Percentiles rank a stretch among this genome's conserved stretches.
phyloP scores from a whole-genome alignment of 768 basidiomycete genomes.

The Bullera alba region DNA sequence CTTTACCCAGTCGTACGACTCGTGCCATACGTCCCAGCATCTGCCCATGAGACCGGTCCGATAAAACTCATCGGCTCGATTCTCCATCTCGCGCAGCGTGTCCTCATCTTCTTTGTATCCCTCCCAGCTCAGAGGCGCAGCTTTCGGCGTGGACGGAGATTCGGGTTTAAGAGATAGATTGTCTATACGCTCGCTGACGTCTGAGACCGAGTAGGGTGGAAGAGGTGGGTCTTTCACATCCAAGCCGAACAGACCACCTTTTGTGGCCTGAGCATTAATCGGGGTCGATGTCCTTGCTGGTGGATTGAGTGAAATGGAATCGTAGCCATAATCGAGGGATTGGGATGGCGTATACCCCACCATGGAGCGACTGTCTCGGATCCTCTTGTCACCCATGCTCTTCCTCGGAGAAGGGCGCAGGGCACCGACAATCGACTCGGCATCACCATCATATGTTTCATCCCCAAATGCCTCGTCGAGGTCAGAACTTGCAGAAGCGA shows the following conservation, averaged over 20 bases:
- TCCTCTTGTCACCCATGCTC: constrained; percentile 3
- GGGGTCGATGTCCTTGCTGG: constrained; percentile 35
- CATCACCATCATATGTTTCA: constrained; percentile 15
- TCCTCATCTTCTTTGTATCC: not conserved
- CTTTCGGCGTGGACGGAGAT: constrained; percentile 1
- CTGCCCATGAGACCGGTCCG: constrained; percentile 30
- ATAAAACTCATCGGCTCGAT: constrained; percentile 29
- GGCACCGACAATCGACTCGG: constrained; percentile 1
- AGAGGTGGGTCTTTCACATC: constrained; percentile 13
- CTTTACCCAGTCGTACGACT: constrained; percentile 26
- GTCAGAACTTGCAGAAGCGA: constrained; percentile 36
- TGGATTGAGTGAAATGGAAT: constrained; percentile 10
- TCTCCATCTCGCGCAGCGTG: constrained; percentile 17
- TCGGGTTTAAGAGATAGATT: not conserved
- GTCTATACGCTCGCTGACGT: constrained; percentile 9
- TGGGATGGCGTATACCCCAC: constrained; percentile 31
- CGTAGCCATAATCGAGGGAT: constrained; percentile 16
- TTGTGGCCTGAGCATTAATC: constrained; percentile 49
- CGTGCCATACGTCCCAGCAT: constrained; percentile 37
- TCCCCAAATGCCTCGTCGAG: constrained; percentile 29
- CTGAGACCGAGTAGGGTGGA: constrained; percentile 33
- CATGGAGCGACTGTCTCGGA: constrained; percentile 12
- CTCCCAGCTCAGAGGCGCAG: not conserved
- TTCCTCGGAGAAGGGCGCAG: constrained; percentile 21
- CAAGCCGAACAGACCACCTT: constrained; percentile 53